Evolutionary conservation across 108 stramenopile species (phyloP), one percentile per base, ranked within the genome.

Genomic region (Fragilaria radians): DNA sequence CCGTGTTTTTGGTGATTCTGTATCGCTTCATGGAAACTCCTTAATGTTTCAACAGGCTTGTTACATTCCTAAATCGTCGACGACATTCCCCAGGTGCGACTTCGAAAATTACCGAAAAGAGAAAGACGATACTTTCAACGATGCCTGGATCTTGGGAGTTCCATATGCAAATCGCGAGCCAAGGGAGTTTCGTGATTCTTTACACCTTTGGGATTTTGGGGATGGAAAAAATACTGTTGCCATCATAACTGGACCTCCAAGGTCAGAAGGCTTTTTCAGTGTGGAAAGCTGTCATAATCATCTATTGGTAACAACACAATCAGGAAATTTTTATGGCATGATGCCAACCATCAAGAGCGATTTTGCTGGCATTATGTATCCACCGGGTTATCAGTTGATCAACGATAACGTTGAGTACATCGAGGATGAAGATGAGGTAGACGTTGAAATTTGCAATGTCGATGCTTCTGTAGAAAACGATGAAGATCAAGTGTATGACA

Each of bases 401-500:
- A 54, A 66, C 24, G 76, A 85, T 52, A 85, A 81, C 54, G 21
- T 85, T 11, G 79, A 80, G 29, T 85, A 81, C 64, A 57, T 85
- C 19, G 83, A 85, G 70, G 74, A 76, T 29, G 83, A 85, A 63
- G 77, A 69, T 31, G 78, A 80, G 52, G 21, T 76, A 27, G 83
- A 85, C 52, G 18, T 59, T 28, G 36, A 63, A 11, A 46, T 73
- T 1, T 7, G 11, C 7, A 42, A 42, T 14, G 60, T 27, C 18
- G 3, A n/a, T n/a, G 36, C 30, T 23, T 21, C 22, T n/a, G 54
- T 17, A 54, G 48, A 7, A 9, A 23, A 54, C 9, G 54, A 70
- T 14, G 55, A 66, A 23, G 56, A 65, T 5, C 53, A 64, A 52
- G 32, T 54, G 11, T 64, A 65, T 24, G 42, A 36, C 14, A 59